Conservation (phyloP, 176 grass and related monocot species). For the Tillandsia fasciculata region DNA sequence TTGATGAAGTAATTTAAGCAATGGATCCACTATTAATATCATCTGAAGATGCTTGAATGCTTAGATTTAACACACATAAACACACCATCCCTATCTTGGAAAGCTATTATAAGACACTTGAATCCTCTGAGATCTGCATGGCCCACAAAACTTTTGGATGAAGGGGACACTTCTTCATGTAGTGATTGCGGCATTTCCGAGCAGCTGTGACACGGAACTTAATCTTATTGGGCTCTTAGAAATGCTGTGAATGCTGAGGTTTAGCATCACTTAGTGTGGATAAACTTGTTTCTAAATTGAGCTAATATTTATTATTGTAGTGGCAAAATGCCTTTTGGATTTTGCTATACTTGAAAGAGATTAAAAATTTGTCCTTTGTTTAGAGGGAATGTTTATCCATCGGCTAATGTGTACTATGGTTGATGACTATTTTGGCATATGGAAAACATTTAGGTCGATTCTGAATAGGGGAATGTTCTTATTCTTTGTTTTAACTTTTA, state of each 20-base stretch:
- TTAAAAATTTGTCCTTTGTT: too few relatives aligned
- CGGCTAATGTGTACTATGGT: too few relatives aligned
- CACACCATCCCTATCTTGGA: background rate
- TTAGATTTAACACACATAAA: background rate
- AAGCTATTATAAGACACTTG: background rate
- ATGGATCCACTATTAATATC: background rate
- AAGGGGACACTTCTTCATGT: background rate
- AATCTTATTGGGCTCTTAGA: background rate
- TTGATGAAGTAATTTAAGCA: background rate
- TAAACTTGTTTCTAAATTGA: background rate
- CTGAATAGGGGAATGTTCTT: too few relatives aligned
- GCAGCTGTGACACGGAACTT: background rate
- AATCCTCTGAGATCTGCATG: background rate
- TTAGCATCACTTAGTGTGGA: background rate
- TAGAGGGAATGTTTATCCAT: too few relatives aligned
- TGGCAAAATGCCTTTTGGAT: too few relatives aligned
- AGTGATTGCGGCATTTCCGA: background rate
- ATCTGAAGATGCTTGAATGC: background rate
- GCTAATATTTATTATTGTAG: too few relatives aligned
- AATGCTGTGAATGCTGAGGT: background rate
- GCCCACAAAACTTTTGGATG: slow-evolving; percentile 4
- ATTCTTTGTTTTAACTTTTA: too few relatives aligned
- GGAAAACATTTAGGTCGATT: too few relatives aligned
- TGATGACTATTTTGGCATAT: too few relatives aligned
- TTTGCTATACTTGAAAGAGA: too few relatives aligned